phyloP scores from a whole-genome alignment of 108 stramenopile genomes.

The Hondaea fermentalgiana region DNA sequence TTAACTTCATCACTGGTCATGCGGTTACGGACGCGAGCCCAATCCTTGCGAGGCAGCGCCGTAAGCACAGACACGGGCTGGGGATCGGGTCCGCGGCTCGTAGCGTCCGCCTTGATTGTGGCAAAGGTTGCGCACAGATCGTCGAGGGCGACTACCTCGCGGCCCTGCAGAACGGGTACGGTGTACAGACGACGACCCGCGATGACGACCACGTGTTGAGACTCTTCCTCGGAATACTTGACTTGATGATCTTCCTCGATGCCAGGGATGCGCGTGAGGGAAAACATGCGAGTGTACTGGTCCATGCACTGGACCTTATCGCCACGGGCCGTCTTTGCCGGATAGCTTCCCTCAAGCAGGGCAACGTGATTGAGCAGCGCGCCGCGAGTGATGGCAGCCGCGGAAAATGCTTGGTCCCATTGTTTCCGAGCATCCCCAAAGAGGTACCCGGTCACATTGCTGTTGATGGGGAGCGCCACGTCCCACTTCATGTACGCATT shows the following conservation, averaged over 20 bases:
- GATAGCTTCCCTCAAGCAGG: background rate
- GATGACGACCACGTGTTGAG: background rate
- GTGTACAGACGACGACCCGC: background rate
- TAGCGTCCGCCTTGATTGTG: background rate
- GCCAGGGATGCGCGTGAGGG: background rate
- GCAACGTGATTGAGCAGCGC: background rate
- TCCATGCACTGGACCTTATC: background rate
- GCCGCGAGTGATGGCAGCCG: background rate
- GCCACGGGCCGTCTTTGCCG: background rate
- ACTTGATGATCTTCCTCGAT: background rate
- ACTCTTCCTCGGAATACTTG: background rate
- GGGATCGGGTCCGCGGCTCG: background rate
- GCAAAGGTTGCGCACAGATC: background rate
- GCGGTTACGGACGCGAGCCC: background rate
- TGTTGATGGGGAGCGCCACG: background rate
- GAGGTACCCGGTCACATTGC: background rate
- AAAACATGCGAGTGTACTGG: constrained; percentile 28
- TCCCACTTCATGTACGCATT: background rate
- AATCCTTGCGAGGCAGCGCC: background rate
- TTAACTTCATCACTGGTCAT: background rate
- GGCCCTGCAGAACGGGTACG: background rate
- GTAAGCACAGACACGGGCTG: background rate
- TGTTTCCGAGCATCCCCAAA: background rate
- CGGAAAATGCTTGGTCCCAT: background rate
- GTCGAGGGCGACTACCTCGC: background rate